Conservation (phyloP, 176 grass and related monocot genomes). For the Carex littledalei region DNA sequence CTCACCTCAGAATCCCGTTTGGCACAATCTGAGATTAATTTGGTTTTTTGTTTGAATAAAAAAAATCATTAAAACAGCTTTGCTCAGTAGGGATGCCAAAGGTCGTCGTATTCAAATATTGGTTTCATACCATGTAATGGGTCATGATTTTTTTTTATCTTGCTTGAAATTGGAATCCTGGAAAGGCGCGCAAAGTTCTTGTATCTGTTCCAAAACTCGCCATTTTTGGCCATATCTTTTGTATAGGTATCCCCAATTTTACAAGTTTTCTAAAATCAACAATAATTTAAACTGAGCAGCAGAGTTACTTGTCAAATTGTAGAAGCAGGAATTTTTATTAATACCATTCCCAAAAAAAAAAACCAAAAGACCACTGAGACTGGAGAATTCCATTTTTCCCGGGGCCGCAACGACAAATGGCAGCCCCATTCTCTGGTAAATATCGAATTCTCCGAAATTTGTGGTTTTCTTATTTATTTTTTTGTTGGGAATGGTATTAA, state of each 20-base stretch:
- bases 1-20: slow-evolving; percentile 45
- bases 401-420: too few relatives aligned
- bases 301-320: neutral
- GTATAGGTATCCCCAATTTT: neutral
- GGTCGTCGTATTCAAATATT: neutral
- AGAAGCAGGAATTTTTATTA: too few relatives aligned
- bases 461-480: too few relatives aligned
- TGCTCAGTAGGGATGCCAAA: neutral
- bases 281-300: neutral
- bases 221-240: neutral
- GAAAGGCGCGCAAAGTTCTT: neutral
- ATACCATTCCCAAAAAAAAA: too few relatives aligned
- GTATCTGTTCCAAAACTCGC: neutral
- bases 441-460: too few relatives aligned
- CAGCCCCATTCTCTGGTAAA: too few relatives aligned
- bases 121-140: neutral
- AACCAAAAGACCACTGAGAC: too few relatives aligned
- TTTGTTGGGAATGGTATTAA: too few relatives aligned
- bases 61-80: neutral
- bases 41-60: neutral
- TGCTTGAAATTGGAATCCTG: neutral
- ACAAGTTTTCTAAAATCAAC: neutral
- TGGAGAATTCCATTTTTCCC: too few relatives aligned
- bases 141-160: neutral
- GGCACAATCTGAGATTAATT: slow-evolving; percentile 49